Percentiles rank a stretch among this genome's conserved stretches.
Conservation (phyloP, 225 moss, liverwort and hornwort genomes). For the Rhytidiadelphus loreus region DNA sequence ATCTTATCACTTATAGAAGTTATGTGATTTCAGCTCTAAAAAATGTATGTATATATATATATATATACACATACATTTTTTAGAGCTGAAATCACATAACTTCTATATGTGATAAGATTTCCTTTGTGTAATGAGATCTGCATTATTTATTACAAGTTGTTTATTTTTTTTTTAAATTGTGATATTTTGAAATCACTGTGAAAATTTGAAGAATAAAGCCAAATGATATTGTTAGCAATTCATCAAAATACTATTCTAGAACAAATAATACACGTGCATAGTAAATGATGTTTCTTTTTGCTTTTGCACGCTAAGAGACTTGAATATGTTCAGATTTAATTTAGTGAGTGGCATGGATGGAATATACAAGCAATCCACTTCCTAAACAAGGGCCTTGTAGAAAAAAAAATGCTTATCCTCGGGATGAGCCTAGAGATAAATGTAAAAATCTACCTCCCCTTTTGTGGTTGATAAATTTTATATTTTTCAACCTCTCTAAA, state of each 20-base stretch:
- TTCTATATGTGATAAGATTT: no score
- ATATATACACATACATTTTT: no score
- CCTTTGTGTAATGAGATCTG: no score
- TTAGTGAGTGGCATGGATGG: not conserved
- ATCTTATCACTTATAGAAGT: no score
- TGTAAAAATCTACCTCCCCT: not conserved
- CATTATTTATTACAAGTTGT: no score
- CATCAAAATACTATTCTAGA: not conserved
- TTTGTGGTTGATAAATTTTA: not conserved
- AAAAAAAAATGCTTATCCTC: not conserved
- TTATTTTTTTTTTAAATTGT: no score
- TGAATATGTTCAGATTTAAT: not conserved
- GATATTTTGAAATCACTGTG: no score
- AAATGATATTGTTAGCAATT: no score
- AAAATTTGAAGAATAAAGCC: no score
- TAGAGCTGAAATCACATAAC: no score
- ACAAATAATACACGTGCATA: not conserved
- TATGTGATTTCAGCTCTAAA: no score
- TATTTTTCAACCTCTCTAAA: accelerated
- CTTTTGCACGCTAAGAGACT: not conserved
- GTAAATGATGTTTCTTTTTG: not conserved
- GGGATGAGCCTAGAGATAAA: accelerated
- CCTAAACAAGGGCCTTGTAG: not conserved
- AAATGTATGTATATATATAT: no score
- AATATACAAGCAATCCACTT: not conserved